Evolutionary conservation across 345 rosid genomes (phyloP).

Genomic region (Kandelia obovata): DNA sequence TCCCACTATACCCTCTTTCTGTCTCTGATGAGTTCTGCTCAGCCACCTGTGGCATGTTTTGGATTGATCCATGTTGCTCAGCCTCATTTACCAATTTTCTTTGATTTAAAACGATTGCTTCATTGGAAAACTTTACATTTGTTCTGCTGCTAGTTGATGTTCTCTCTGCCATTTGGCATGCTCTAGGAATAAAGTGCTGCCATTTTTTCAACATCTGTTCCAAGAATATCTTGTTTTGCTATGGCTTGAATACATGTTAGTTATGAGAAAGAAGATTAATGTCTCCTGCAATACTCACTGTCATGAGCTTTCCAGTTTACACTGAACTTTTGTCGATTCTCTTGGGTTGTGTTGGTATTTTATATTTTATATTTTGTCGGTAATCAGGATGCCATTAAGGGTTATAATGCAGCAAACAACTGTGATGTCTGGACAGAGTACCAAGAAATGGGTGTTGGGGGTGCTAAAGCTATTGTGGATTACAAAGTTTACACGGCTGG

Average conservation of each 20-base stretch:
- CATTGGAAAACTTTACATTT: background rate
- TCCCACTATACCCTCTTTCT: background rate
- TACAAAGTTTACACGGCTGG: slow-evolving; percentile 52
- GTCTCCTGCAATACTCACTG: background rate
- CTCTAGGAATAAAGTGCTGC: background rate
- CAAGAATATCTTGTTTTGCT: too few relatives aligned
- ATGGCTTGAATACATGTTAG: background rate
- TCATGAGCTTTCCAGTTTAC: background rate
- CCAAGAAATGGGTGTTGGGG: slow-evolving; percentile 47
- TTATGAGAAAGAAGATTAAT: background rate
- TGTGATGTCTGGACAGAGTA: slow-evolving; percentile 66
- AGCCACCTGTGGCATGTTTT: too few relatives aligned
- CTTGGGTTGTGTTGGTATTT: background rate
- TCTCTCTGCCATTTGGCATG: background rate
- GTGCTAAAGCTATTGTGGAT: slow-evolving; percentile 44
- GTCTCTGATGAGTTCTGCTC: background rate
- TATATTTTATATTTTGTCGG: background rate
- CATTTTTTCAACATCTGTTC: too few relatives aligned
- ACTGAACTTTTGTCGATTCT: background rate
- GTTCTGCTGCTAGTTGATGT: background rate
- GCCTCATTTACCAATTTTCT: background rate
- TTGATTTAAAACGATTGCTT: background rate
- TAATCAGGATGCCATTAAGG: slow-evolving; percentile 46
- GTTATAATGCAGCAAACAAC: slow-evolving; percentile 26
- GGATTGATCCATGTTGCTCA: background rate